Evolutionary conservation across 1,284 basidiomycete genomes (phyloP).

Genomic region (Ustilago crameri): DNA sequence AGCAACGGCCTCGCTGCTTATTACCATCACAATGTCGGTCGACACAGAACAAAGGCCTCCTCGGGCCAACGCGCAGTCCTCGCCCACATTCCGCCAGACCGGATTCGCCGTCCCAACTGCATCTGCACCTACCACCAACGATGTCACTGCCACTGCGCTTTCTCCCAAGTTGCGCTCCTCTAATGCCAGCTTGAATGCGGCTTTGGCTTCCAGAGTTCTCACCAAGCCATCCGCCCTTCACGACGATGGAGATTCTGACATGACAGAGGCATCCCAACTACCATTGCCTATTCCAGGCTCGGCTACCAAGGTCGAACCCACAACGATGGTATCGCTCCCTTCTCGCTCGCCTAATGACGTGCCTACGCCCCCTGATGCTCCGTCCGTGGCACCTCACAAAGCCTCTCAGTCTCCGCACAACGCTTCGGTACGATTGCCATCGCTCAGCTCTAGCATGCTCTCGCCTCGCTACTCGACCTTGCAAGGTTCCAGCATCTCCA

Average conservation of each 20-base stretch:
- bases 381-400: slow-evolving; percentile 31
- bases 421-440: slow-evolving; percentile 37
- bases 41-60: slow-evolving; percentile 41
- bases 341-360: slow-evolving; percentile 60
- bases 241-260: slow-evolving; percentile 53
- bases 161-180: slow-evolving; percentile 39
- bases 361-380: slow-evolving; percentile 63
- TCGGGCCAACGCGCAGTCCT: slow-evolving; percentile 43
- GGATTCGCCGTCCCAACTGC: slow-evolving; percentile 48
- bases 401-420: slow-evolving; percentile 30
- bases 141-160: slow-evolving; percentile 32
- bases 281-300: slow-evolving; percentile 55
- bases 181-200: slow-evolving; percentile 48
- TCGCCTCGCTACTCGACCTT: slow-evolving; percentile 42
- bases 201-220: slow-evolving; percentile 12
- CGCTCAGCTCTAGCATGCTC: slow-evolving; percentile 42
- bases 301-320: slow-evolving; percentile 24
- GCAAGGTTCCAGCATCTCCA: slow-evolving; percentile 53
- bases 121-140: slow-evolving; percentile 41
- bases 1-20: neutral
- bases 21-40: slow-evolving; percentile 38
- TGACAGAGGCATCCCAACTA: slow-evolving; percentile 43
- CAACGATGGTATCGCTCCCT: slow-evolving; percentile 23
- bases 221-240: slow-evolving; percentile 6
- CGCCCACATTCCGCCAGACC: slow-evolving; percentile 52